phyloP scores from a whole-genome alignment of 768 basidiomycete genomes.

The Holtermanniella nyarrowii region DNA sequence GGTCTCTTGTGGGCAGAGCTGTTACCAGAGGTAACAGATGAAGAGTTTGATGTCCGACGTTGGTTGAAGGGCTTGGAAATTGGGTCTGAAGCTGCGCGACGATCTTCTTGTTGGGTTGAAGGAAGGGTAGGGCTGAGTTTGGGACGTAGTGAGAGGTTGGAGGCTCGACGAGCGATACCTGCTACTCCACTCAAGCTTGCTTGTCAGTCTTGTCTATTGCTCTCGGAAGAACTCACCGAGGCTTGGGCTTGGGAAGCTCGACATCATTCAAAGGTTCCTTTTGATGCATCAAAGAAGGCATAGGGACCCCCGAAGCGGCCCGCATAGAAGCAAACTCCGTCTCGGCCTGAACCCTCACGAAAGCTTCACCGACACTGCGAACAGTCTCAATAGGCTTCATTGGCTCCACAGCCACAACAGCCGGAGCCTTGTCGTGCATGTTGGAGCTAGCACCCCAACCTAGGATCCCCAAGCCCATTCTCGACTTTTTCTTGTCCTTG shows the following conservation, averaged over 20 bases:
- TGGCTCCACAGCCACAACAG: background rate
- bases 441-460: constrained; percentile 18
- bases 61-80: background rate
- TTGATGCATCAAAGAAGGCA: too few species aligned
- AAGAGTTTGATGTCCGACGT: background rate
- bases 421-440: background rate
- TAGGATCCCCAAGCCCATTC: constrained; percentile 28
- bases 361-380: background rate
- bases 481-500: constrained; percentile 18
- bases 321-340: background rate
- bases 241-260: too few species aligned
- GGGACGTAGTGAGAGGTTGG: background rate
- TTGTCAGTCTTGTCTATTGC: too few species aligned
- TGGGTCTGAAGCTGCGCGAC: background rate
- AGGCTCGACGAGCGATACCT: background rate
- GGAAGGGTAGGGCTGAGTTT: background rate
- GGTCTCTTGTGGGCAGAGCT: too few species aligned
- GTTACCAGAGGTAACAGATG: background rate
- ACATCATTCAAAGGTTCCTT: too few species aligned
- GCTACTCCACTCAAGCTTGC: too few species aligned
- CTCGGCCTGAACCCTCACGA: background rate
- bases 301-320: too few species aligned
- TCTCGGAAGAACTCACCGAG: too few species aligned
- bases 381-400: background rate
- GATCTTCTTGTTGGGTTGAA: background rate